Base-by-base conservation (phyloP, 106 monocot genomes). In the Gastrodia elata region DNA sequence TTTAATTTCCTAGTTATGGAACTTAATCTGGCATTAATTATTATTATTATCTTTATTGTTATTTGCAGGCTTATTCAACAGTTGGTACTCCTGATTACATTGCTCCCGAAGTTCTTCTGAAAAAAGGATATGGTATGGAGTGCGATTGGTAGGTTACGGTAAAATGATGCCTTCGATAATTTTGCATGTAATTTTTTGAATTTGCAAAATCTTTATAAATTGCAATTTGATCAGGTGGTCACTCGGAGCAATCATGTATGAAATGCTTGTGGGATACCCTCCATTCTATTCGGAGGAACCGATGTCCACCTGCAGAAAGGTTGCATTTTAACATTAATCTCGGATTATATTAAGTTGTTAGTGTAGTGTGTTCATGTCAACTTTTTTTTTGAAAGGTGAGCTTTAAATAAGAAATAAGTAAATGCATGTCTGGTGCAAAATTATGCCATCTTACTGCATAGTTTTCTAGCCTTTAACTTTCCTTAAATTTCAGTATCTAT, bases 211-310 rank as follows among this genome's bases (percentile, higher is more conserved):
- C 36, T 35, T 82, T 44, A 77, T 74, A 3, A 69, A 41, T n/a
- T 7, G n/a, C 6, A 18, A 33, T 42, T 70, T 77, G 28, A 30
- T 42, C 70, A 86, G 85, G 85, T 86, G 85, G 85, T 86, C 85
- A 39, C 76, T 86, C 38, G 85, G 85, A 39, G 85, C 85, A 64
- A 78, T 78, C 34, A 78, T 78, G 78, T 78, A 78, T 73, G 78
- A 78, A 72, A 78, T 78, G 78, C 78, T 86, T 77, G 73, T 86
- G 26, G 85, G 85, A 34, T 86, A 86, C 59, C 85, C 85, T 39
- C 85, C 85, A 42, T 86, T 86, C 74, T 86, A 86, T 79, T 82
- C 85, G 35, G 85, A 86, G 59, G 85, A 86, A n/a, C 85, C 85
- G 41, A 82, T 86, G 74, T 71, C 82, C 74, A 86, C 85, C 18